Evolutionary conservation across 139 green algal genomes (phyloP).

Genomic region (Eudorina sp.): DNA sequence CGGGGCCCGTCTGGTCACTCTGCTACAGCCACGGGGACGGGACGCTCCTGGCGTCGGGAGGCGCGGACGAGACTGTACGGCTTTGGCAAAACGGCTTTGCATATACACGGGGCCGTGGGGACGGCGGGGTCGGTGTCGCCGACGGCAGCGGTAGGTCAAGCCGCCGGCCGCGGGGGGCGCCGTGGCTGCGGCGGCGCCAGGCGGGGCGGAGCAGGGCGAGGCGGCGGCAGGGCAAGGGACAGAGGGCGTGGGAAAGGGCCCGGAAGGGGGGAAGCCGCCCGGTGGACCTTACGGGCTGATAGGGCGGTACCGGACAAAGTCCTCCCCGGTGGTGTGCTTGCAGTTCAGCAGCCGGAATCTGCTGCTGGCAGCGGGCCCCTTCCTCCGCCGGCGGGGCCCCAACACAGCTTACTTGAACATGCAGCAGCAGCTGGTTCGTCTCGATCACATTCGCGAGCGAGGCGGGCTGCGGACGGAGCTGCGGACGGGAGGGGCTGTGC

Average conservation of each 20-base stretch:
- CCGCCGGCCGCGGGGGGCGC: not conserved
- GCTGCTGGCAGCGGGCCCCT: conserved; percentile 79
- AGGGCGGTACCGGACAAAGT: conserved; percentile 75
- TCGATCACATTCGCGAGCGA: too few species aligned
- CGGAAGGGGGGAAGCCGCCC: not conserved
- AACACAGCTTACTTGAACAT: too few species aligned
- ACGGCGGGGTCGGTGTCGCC: not conserved
- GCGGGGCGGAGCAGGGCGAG: not conserved
- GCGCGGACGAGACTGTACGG: conserved; percentile 24
- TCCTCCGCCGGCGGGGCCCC: conserved; percentile 41
- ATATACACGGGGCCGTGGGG: not conserved
- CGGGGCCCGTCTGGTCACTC: conserved; percentile 86
- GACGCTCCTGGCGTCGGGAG: conserved; percentile 84
- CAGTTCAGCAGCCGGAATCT: conserved; percentile 86
- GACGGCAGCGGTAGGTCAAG: not conserved
- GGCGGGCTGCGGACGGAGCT: too few species aligned
- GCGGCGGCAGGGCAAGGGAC: not conserved
- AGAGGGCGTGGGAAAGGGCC: not conserved
- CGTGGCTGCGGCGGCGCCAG: not conserved
- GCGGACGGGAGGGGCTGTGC: too few species aligned
- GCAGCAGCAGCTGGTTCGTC: too few species aligned
- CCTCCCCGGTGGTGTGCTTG: conserved; percentile 79
- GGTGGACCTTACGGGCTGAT: conserved; percentile 44
- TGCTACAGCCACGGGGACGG: conserved; percentile 79
- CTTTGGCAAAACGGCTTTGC: conserved; percentile 36